Evolutionary conservation across 345 rosid genomes (phyloP).

Genomic region (Isatis tinctoria): DNA sequence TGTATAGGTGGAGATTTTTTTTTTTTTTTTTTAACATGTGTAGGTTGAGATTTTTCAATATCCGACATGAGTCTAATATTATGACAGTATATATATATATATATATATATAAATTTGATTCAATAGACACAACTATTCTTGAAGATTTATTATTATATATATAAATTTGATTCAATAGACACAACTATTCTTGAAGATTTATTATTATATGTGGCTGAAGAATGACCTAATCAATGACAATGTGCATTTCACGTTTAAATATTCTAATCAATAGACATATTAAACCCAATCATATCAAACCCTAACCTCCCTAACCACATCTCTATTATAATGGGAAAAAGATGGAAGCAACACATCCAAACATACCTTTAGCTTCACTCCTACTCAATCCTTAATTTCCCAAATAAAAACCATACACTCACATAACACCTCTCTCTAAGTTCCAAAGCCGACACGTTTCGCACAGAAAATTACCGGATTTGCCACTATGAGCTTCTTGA

Average conservation of each 20-base stretch:
- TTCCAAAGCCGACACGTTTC: neutral
- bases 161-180: neutral
- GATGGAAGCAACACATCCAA: conserved; percentile 32
- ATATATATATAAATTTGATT: no score
- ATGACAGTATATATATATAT: no score
- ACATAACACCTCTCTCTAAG: conserved; percentile 30
- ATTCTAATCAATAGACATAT: conserved; percentile 8
- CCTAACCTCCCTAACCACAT: conserved; percentile 25
- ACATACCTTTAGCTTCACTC: conserved; percentile 32
- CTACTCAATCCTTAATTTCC: conserved; percentile 47
- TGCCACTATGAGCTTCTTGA: conserved; percentile 45
- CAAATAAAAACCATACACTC: conserved; percentile 22
- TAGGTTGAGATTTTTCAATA: neutral
- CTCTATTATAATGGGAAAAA: conserved; percentile 15
- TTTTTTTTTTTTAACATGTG: neutral
- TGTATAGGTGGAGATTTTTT: no score
- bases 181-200: neutral
- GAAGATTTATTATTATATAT: neutral
- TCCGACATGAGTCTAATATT: neutral
- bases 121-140: neutral
- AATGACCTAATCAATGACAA: conserved; percentile 6
- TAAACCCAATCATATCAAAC: conserved; percentile 11
- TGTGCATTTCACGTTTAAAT: conserved; percentile 25
- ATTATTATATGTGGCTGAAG: neutral
- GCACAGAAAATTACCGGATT: neutral